A percentile compares a stretch with the other conserved stretches of the same genome.
These are phyloP conservation scores for Pseudoturritis turrita DNA, from an alignment of 345 rosid species.

Conservation along the genomic window DNA sequence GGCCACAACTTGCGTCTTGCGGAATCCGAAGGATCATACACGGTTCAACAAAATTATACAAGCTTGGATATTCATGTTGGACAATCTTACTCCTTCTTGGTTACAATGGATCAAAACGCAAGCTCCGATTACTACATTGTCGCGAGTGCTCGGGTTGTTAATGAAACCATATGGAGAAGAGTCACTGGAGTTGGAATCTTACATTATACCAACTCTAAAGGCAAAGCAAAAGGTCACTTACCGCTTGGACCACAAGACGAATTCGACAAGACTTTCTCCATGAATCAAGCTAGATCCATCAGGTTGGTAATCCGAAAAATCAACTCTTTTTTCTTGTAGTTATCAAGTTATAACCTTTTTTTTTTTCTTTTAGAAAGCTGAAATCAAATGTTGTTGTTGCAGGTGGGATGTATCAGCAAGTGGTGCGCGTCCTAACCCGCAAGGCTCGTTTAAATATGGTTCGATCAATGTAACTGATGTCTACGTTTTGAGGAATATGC, in stretches of 20 bases:
- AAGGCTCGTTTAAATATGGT: slow-evolving; percentile 94
- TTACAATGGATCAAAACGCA: slow-evolving; percentile 96
- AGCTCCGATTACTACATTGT: slow-evolving; percentile 97
- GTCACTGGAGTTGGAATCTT: slow-evolving; percentile 96
- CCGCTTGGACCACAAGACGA: slow-evolving; percentile 81
- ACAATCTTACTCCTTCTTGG: slow-evolving; percentile 83
- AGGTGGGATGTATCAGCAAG: slow-evolving; percentile 98
- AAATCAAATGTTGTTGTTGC: slow-evolving; percentile 24
- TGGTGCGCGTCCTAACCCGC: slow-evolving; percentile 98
- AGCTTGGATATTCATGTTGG: slow-evolving; percentile 98
- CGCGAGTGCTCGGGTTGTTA: slow-evolving; percentile 90
- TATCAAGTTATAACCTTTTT: not conserved
- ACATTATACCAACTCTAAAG: slow-evolving; percentile 90
- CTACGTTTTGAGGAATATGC: slow-evolving; percentile 69
- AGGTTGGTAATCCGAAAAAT: slow-evolving; percentile 43
- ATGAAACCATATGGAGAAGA: slow-evolving; percentile 80
- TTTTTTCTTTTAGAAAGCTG: not conserved
- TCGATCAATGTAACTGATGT: slow-evolving; percentile 92
- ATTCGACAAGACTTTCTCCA: slow-evolving; percentile 88
- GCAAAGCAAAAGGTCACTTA: slow-evolving; percentile 83
- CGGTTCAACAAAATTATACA: slow-evolving; percentile 95
- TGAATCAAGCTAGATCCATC: slow-evolving; percentile 99
- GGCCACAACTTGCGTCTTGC: slow-evolving; percentile 85
- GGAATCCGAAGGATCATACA: slow-evolving; percentile 91
- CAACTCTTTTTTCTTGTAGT: not conserved